Conservation (phyloP, 2,329 filamentous ascomycete species). For the Trichoderma citrinoviride region DNA sequence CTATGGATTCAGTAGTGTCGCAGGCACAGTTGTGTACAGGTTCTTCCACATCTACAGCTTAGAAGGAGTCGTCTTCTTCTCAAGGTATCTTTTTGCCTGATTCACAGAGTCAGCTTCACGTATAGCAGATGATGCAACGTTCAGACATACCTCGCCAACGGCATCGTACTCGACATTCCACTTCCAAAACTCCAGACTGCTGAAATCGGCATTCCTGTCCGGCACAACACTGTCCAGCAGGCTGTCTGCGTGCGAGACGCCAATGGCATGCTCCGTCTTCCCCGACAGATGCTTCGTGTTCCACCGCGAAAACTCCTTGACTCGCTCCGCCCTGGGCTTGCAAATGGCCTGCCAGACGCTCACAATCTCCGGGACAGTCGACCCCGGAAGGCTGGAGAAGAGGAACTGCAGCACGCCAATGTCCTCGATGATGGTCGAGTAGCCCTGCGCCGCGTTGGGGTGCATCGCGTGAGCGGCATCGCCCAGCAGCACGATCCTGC, state of each 20-base stretch:
- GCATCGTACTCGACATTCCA: slow-evolving; percentile 24
- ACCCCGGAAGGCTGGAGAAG: not conserved
- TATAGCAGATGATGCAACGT: not conserved
- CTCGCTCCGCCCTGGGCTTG: slow-evolving; percentile 25
- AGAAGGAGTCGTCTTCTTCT: not conserved
- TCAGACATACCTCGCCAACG: slow-evolving; percentile 26
- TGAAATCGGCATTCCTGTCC: slow-evolving; percentile 13
- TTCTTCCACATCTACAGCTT: not conserved
- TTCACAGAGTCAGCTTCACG: not conserved
- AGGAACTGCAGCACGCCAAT: slow-evolving; percentile 19
- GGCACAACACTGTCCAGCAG: slow-evolving; percentile 13
- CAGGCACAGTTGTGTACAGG: not conserved
- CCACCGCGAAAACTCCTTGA: slow-evolving; percentile 24
- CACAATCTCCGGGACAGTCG: not conserved
- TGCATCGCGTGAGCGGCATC: slow-evolving; percentile 26
- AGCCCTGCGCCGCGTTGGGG: slow-evolving; percentile 21
- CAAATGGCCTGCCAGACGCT: slow-evolving; percentile 25
- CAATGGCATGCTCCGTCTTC: not conserved
- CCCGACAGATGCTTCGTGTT: slow-evolving; percentile 22
- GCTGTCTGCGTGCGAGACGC: not conserved
- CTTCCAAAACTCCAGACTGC: slow-evolving; percentile 19
- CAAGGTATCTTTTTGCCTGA: not conserved
- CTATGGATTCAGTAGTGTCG: no score
- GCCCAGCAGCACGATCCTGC: slow-evolving; percentile 25
- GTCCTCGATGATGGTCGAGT: slow-evolving; percentile 21